Conservation (phyloP, 306 rosid genomes). For the Erythrophleum fordii region DNA sequence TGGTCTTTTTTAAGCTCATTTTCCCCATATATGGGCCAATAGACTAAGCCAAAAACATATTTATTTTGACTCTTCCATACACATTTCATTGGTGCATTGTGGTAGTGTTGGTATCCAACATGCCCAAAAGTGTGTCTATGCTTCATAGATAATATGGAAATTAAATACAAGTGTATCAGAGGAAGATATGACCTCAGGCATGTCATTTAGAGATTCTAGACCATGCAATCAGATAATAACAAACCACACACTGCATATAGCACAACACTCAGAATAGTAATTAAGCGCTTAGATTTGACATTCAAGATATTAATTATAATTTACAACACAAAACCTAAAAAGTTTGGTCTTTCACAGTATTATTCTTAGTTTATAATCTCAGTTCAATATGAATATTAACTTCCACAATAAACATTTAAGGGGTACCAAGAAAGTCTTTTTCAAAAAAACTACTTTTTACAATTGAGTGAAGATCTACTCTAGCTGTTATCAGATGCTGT, state of each 20-base stretch:
- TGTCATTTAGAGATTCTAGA: not conserved
- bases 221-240: conserved; percentile 1
- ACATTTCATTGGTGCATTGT: no score
- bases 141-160: not conserved
- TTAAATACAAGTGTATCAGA: not conserved
- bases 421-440: not conserved
- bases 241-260: not conserved
- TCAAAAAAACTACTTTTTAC: not conserved
- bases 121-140: not conserved
- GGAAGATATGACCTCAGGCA: not conserved
- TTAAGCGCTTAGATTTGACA: not conserved
- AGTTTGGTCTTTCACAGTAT: not conserved
- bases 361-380: not conserved
- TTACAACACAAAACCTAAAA: not conserved
- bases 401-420: not conserved
- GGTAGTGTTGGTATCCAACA: not conserved
- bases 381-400: not conserved
- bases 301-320: not conserved
- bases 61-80: no score
- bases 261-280: not conserved
- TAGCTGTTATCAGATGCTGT: not conserved
- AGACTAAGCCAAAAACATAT: no score
- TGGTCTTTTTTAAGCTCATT: no score
- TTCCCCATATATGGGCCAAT: no score
- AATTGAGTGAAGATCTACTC: not conserved